Conservation (phyloP, 805 yeast species). For the Metschnikowia kofuensis region DNA sequence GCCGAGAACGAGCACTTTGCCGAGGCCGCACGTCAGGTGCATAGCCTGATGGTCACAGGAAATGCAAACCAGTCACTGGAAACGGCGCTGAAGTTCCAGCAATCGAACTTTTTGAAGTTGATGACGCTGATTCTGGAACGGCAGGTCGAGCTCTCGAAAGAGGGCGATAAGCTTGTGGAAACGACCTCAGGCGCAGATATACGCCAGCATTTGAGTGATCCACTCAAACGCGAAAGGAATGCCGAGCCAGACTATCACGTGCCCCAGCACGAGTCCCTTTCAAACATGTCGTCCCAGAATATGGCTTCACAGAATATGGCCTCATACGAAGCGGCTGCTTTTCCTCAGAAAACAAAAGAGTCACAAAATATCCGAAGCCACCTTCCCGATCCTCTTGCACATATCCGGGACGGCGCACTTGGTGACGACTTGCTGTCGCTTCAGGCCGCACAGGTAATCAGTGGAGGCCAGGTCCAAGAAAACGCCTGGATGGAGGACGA, state of each 20-base stretch:
- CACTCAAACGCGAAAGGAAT: slow-evolving; percentile 11
- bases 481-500: slow-evolving; percentile 37
- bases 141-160: slow-evolving; percentile 30
- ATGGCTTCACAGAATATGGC: background rate
- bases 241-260: slow-evolving; percentile 10
- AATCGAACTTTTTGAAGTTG: slow-evolving; percentile 36
- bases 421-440: slow-evolving; percentile 29
- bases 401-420: slow-evolving; percentile 39
- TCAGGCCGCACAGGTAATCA: slow-evolving; percentile 38
- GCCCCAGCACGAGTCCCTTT: slow-evolving; percentile 9
- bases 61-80: slow-evolving; percentile 20
- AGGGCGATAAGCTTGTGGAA: slow-evolving; percentile 39
- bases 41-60: slow-evolving; percentile 33
- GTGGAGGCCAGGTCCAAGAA: slow-evolving; percentile 38
- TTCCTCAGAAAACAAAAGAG: slow-evolving; percentile 15
- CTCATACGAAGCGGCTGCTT: background rate
- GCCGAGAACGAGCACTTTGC: slow-evolving; percentile 38
- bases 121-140: slow-evolving; percentile 39
- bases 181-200: slow-evolving; percentile 36
- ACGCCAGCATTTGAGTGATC: slow-evolving; percentile 21
- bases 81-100: slow-evolving; percentile 33
- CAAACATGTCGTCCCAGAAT: background rate
- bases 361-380: slow-evolving; percentile 21
- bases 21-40: slow-evolving; percentile 36
- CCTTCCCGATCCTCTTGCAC: slow-evolving; percentile 45